These are phyloP conservation scores for Crepidotus variabilis DNA, from an alignment of 768 basidiomycete species.

Conservation along the genomic window DNA sequence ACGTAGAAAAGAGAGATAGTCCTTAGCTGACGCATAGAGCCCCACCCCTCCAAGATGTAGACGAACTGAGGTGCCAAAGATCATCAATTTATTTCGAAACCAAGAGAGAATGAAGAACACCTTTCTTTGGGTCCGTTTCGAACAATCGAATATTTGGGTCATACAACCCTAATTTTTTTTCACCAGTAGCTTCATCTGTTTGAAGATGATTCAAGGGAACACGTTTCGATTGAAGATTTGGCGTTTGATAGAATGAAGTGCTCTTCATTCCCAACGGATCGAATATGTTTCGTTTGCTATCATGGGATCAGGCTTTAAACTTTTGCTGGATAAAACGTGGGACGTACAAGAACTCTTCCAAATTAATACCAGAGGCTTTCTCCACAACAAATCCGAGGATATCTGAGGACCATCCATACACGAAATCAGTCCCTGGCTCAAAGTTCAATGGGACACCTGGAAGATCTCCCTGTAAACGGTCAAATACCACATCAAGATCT, in stretches of 20 bases:
- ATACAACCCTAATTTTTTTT: not conserved
- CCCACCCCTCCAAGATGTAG: not conserved
- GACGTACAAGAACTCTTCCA: constrained; percentile 26
- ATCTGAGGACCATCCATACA: constrained; percentile 28
- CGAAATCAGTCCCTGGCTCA: constrained; percentile 29
- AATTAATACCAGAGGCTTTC: constrained; percentile 22
- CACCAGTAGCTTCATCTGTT: not conserved
- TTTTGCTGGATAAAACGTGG: not conserved
- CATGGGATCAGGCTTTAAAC: not conserved
- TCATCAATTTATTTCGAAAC: not conserved
- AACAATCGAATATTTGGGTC: not conserved
- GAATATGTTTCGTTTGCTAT: constrained; percentile 3
- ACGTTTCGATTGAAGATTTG: not conserved
- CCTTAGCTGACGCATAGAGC: constrained; percentile 1
- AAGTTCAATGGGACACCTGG: constrained; percentile 22
- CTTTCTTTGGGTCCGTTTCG: not conserved
- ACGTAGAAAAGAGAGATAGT: constrained; percentile 1
- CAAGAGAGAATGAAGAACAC: not conserved
- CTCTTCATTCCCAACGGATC: constrained; percentile 1
- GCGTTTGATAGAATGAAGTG: constrained; percentile 4
- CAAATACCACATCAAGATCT: not conserved
- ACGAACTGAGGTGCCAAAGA: not conserved
- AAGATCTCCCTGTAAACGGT: constrained; percentile 15
- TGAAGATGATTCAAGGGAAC: not conserved
- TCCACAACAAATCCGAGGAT: constrained; percentile 28